Evolutionary conservation across 164 flowering plant species (phyloP), one percentile per base, ranked within the genome.

Genomic region (Umbilicus rupestris): DNA sequence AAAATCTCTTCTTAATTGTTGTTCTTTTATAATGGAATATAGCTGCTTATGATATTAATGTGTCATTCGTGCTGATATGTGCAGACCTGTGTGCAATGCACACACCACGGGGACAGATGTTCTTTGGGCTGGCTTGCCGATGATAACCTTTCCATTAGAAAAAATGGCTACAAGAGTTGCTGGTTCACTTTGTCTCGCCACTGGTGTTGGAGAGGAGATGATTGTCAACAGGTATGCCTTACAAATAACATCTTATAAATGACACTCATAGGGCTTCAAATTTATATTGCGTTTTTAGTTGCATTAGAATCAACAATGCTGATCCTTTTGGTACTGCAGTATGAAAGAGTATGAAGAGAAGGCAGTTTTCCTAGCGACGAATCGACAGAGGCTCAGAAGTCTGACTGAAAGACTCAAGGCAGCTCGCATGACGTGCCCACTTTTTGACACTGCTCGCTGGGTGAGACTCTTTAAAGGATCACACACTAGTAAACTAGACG

Each of bases 141-240:
- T 94, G 90, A 75, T 94, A 70, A 94, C 99, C 1, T 78, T 89
- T 68, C 99, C 99, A 14, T 85, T 89, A 24, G 94, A 95, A 80
- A 95, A 95, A 74, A 95, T 92, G 99, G 99, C 97, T 1, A 94
- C 97, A 28, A 83, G 99, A 73, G 99, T 94, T 66, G 99, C 99
- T 67, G 97, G 97, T 52, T 94, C 99, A 22, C 80, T 91, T 4
- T 91, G 97, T 75, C 78, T 87, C 41, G 96, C 99, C 15, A 89
- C 97, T 67, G 99, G 96, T 44, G 68, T 89, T 29, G 99, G 97
- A 37, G 89, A 95, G 60, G 97, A 91, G 77, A 94, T 94, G 99
- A 86, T 91, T 76, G 99, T 85, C 28, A 78, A 52, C 76, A 94
- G 88, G 98, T 94, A 76, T 35, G 37, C 37, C n/a, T 35, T 35